Percentiles rank a stretch among this genome's conserved stretches.
Conservation (phyloP, 305 asterid species). For the Petunia hybrid region DNA sequence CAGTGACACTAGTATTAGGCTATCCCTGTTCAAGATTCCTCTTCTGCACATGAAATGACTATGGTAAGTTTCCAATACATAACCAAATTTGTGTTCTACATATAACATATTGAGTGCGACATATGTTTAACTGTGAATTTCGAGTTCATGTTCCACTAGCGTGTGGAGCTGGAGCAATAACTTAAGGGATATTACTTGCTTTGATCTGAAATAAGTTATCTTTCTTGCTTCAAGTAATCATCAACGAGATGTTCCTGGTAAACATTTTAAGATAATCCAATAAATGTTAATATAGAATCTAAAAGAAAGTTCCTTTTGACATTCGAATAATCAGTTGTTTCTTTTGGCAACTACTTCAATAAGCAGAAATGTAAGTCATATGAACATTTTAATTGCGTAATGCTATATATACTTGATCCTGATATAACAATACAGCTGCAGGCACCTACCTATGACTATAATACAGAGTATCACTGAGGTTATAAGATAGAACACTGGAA, state of each 20-base stretch:
- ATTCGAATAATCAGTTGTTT: neutral
- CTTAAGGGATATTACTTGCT: neutral
- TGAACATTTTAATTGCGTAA: neutral
- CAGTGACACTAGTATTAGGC: neutral
- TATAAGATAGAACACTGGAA: neutral
- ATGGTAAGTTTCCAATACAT: neutral
- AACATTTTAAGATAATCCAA: slow-evolving; percentile 5
- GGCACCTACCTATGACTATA: neutral
- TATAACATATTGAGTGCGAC: neutral
- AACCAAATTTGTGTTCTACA: neutral
- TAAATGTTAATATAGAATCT: neutral
- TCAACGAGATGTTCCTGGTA: neutral
- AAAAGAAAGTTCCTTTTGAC: neutral
- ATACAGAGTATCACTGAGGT: neutral
- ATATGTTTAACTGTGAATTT: neutral
- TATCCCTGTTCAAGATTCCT: no score
- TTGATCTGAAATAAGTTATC: neutral
- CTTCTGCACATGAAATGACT: neutral
- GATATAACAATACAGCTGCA: neutral
- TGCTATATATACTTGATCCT: neutral
- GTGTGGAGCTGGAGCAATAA: neutral
- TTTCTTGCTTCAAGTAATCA: neutral
- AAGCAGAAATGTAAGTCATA: neutral
- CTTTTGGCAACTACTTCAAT: neutral
- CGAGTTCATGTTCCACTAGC: neutral